These are phyloP conservation scores for Pseudonitzschia multiseries DNA, from an alignment of 108 stramenopile genomes.

Conservation along the genomic window DNA sequence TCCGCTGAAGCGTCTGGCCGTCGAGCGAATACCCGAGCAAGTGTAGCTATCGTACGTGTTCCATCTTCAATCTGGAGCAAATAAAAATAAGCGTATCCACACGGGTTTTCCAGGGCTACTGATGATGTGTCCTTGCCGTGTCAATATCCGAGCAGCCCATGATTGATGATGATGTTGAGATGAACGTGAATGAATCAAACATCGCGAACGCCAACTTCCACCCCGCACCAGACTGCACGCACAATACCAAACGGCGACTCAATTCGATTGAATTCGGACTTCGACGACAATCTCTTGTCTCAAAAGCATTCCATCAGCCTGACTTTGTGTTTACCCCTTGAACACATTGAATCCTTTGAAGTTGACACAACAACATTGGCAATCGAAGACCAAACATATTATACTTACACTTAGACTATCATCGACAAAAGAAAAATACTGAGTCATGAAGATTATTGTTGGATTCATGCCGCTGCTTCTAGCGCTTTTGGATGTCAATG, in stretches of 20 bases:
- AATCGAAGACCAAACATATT: not conserved
- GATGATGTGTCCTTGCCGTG: conserved; percentile 8
- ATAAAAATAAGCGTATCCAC: no score
- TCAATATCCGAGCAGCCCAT: not conserved
- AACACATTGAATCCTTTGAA: no score
- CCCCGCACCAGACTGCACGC: not conserved
- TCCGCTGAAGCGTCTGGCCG: conserved; percentile 3
- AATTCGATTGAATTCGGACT: no score
- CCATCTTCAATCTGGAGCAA: not conserved
- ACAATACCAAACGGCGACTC: not conserved
- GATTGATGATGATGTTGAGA: not conserved
- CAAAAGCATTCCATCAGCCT: not conserved
- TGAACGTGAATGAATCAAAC: not conserved
- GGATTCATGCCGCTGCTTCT: not conserved
- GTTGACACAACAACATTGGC: not conserved
- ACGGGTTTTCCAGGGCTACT: not conserved
- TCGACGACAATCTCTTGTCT: not conserved
- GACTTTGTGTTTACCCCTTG: no score
- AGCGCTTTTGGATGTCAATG: not conserved
- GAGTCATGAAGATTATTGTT: conserved; percentile 36
- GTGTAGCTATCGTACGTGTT: conserved; percentile 8
- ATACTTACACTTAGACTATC: not conserved
- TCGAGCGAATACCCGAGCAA: not conserved
- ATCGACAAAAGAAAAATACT: conserved; percentile 2
- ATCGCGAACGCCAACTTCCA: not conserved